These are phyloP conservation scores for Alternaria postmessia DNA, from an alignment of 2,329 filamentous ascomycete species.

Conservation along the genomic window DNA sequence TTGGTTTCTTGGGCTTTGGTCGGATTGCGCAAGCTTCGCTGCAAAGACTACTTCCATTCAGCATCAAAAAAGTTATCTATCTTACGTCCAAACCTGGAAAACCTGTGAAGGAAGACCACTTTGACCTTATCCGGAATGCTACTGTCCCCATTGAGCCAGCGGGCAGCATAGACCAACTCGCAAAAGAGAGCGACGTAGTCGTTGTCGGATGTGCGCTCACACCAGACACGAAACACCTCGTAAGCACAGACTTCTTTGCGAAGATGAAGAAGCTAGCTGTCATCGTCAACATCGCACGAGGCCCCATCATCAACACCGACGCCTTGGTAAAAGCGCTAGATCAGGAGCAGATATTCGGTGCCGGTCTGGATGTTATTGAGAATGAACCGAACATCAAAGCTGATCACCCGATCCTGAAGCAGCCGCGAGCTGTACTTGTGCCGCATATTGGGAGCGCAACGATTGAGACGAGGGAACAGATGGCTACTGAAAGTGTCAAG, in stretches of 20 bases:
- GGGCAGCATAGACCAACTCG: constrained; percentile 30
- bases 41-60: constrained; percentile 38
- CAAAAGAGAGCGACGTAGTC: constrained; percentile 41
- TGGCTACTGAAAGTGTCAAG: constrained; percentile 65
- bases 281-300: constrained; percentile 65
- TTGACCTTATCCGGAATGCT: constrained; percentile 26
- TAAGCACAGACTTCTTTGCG: constrained; percentile 48
- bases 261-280: constrained; percentile 63
- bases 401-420: constrained; percentile 58
- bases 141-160: constrained; percentile 33
- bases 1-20: constrained; percentile 43
- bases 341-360: constrained; percentile 60
- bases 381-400: constrained; percentile 59
- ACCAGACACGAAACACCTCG: constrained; percentile 37
- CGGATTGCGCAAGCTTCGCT: constrained; percentile 40
- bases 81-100: constrained; percentile 38
- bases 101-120: constrained; percentile 35
- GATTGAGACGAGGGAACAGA: constrained; percentile 65
- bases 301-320: constrained; percentile 63
- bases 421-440: constrained; percentile 61
- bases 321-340: constrained; percentile 62
- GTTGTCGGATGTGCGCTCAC: constrained; percentile 42
- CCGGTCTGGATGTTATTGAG: constrained; percentile 65
- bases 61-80: constrained; percentile 36
- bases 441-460: constrained; percentile 68